phyloP scores from a whole-genome alignment of 169 alveolate genomes.

The Babesia ovis region DNA sequence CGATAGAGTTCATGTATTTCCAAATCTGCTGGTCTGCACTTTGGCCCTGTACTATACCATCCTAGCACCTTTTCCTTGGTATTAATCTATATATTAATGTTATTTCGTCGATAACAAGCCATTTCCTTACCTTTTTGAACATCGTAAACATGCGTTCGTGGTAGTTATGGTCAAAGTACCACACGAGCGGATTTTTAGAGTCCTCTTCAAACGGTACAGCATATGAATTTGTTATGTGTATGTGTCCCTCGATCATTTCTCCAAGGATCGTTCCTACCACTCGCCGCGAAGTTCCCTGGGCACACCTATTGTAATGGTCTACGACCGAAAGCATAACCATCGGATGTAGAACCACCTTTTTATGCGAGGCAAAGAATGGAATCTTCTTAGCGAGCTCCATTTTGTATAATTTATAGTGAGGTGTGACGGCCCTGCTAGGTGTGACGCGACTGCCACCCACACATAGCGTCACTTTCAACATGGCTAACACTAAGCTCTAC shows the following conservation, averaged over 20 bases:
- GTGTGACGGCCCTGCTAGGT: background rate
- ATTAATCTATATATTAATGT: constrained; percentile 69
- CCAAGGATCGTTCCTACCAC: constrained; percentile 99
- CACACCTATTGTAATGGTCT: constrained; percentile 98
- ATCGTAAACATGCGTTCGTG: constrained; percentile 95
- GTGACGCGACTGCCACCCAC: background rate
- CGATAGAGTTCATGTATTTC: constrained; percentile 95
- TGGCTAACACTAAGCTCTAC: constrained; percentile 59
- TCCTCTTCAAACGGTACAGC: constrained; percentile 99
- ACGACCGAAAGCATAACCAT: constrained; percentile 96
- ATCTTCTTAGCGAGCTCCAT: constrained; percentile 58
- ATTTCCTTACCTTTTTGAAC: constrained; percentile 89
- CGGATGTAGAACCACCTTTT: constrained; percentile 92
- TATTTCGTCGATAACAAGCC: background rate
- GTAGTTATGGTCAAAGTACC: constrained; percentile 98
- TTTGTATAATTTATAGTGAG: constrained; percentile 6
- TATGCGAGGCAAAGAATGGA: constrained; percentile 53
- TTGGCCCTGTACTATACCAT: constrained; percentile 99
- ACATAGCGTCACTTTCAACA: background rate
- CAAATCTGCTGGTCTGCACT: constrained; percentile 94
- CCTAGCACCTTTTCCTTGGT: constrained; percentile 96
- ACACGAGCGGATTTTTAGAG: constrained; percentile 94
- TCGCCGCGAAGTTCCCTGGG: constrained; percentile 93
- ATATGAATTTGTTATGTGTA: constrained; percentile 96
- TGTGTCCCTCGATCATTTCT: constrained; percentile 80